Evolutionary conservation across 2,329 filamentous ascomycete species (phyloP), one percentile per base, ranked within the genome.

Genomic region (Mycosphaerella sp.): DNA sequence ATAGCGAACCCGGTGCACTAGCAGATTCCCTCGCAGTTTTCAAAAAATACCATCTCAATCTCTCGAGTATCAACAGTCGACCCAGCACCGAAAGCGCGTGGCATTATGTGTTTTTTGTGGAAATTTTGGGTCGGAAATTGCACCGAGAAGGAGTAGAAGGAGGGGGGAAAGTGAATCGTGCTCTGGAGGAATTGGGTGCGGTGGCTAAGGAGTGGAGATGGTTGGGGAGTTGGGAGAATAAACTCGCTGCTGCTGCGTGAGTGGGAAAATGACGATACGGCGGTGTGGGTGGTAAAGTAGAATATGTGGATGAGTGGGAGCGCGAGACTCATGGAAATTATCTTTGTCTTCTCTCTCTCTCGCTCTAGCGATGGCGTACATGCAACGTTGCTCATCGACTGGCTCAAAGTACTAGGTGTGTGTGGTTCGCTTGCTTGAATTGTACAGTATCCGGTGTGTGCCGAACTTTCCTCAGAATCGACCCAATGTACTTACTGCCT

Each of bases 101-200:
- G 81, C 84, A 95, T 69, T 97, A 97, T 73, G 81, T 96, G 38
- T 96, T 97, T 74, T 91, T 97, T 67, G 84, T 96, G 31, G 92
- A 97, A 75, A 90, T 95, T 64, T 81, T 86, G 68, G 85, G 86
- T 1, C 78, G 82, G 68, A 73, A 72, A 61, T 64, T 69, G 53
- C 69, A 21, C 21, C 2, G 21, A 21, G 21, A 4, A 21, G 21
- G 21, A 21, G 21, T 17, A 17, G 14, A 72, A 46, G 75, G 76
- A 2, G 76, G 78, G 49, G 79, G 77, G 3, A 75, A 76, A 57
- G 84, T 90, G 12, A 77, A 80, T 55, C 72, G 71, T 21, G 85
- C 83, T 26, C 70, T 91, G 67, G 73, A 73, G 48, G 79, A 79
- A 59, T 74, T 90, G 60, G 73, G 72, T 1, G 68, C 67, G 31